A percentile compares a stretch with the other conserved stretches of the same genome.
These are phyloP conservation scores for Fragaria ananassa DNA, from an alignment of 306 rosid species.

Conservation along the genomic window DNA sequence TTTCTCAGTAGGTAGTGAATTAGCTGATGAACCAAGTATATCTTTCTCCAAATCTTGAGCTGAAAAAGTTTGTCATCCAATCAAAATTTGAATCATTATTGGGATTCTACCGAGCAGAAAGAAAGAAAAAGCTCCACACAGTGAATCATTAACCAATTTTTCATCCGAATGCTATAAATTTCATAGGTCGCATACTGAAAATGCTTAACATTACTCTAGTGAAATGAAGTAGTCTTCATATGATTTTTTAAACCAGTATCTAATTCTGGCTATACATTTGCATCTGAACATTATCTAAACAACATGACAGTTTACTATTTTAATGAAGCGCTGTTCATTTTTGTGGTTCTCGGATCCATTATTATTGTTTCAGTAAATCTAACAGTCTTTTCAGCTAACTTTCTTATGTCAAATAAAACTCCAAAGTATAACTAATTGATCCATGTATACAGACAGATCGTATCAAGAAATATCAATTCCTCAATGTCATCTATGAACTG, in stretches of 20 bases:
- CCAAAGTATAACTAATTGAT: background rate
- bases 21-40: constrained; percentile 59
- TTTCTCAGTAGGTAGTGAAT: constrained; percentile 75
- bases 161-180: background rate
- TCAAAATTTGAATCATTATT: constrained; percentile 21
- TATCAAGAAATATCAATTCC: background rate
- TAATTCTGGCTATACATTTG: background rate
- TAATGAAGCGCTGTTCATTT: background rate
- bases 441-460: background rate
- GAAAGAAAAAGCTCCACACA: constrained; percentile 8
- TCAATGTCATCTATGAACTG: background rate
- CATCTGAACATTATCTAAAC: background rate
- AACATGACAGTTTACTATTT: background rate
- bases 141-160: constrained; percentile 14
- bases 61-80: constrained; percentile 47
- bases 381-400: background rate
- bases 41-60: constrained; percentile 98
- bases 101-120: background rate
- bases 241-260: background rate
- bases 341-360: background rate
- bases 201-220: background rate
- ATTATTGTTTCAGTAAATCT: background rate
- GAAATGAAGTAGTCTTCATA: background rate
- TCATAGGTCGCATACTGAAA: background rate
- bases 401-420: background rate